Evolutionary conservation across 257 asterid species (phyloP), one percentile per base, ranked within the genome.

Genomic region (Solanum infundibuliforme): DNA sequence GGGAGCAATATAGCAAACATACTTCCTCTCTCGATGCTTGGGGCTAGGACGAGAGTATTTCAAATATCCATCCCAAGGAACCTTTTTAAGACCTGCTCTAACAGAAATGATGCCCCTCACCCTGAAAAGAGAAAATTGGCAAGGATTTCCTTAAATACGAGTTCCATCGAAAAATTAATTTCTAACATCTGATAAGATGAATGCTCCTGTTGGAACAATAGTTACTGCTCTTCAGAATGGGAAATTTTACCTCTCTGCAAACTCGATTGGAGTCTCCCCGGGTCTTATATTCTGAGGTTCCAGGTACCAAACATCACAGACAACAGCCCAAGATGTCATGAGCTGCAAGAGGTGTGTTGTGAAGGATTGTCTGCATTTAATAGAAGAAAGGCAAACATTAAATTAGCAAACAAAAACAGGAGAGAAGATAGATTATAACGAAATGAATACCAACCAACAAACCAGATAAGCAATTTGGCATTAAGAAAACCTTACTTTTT

Each of bases 291-390:
- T 96, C 89, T 97, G 99, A 90, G 99, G 99, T 90, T 96, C 99
- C 88, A 97, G 89, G 91, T 97, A 97, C 99, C 99, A 97, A 83
- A 97, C 99, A 88, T 97, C 98, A 88, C 99, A 97, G 88, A 97
- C 99, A 87, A 97, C 99, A 88, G 99, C 99, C 99, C 99, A 96
- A 10, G 99, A 97, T 84, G 99, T 95, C 99, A 97, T 97, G 87
- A 97, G 98, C 93, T 97, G 99, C 94, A 96, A 90, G 91, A 97
- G 92, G 91, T 97, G 99, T 75, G 84, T 95, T 77, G 98, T 96
- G 92, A 96, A 97, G 87, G 99, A 97, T 88, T 97, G 99, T 90
- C 99, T 96, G 95, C 91, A 88, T 87, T 83, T 39, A 88, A 65
- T 43, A 90, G 27, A 43, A 46, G 46, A 68, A 36, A 86, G 48